Conservation (phyloP, 257 asterid genomes). For the Penstemon barbatus region DNA sequence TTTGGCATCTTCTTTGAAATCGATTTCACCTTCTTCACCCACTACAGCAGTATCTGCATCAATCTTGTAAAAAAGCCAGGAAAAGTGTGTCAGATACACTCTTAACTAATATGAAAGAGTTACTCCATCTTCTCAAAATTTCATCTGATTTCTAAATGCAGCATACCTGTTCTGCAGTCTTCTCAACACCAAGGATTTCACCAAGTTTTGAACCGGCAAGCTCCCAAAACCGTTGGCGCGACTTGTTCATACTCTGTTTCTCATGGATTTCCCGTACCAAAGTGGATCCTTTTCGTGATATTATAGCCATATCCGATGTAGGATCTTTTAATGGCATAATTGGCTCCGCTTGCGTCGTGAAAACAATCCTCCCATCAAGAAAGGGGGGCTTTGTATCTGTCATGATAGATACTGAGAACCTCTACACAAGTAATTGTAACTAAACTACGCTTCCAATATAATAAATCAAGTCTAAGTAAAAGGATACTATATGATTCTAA, state of each 20-base stretch:
- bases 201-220: conserved; percentile 98
- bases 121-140: conserved; percentile 17
- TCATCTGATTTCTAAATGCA: conserved; percentile 13
- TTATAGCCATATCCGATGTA: conserved; percentile 98
- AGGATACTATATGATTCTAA: neutral
- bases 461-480: conserved; percentile 1
- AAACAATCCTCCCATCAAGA: conserved; percentile 94
- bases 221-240: conserved; percentile 98
- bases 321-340: conserved; percentile 95
- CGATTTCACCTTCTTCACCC: conserved; percentile 96
- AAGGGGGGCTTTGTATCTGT: conserved; percentile 98
- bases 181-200: conserved; percentile 94
- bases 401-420: conserved; percentile 30
- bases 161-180: conserved; percentile 84
- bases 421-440: conserved; percentile 3
- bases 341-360: conserved; percentile 93
- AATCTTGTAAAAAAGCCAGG: conserved; percentile 53
- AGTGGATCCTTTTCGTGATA: conserved; percentile 89
- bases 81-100: conserved; percentile 27
- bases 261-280: conserved; percentile 91
- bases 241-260: conserved; percentile 87
- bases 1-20: conserved; percentile 91
- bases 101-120: conserved; percentile 1
- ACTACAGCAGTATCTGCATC: conserved; percentile 97
- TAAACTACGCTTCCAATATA: conserved; percentile 16